Evolutionary conservation across 2,329 filamentous ascomycete genomes (phyloP).

Genomic region (Colletotrichum sp.): DNA sequence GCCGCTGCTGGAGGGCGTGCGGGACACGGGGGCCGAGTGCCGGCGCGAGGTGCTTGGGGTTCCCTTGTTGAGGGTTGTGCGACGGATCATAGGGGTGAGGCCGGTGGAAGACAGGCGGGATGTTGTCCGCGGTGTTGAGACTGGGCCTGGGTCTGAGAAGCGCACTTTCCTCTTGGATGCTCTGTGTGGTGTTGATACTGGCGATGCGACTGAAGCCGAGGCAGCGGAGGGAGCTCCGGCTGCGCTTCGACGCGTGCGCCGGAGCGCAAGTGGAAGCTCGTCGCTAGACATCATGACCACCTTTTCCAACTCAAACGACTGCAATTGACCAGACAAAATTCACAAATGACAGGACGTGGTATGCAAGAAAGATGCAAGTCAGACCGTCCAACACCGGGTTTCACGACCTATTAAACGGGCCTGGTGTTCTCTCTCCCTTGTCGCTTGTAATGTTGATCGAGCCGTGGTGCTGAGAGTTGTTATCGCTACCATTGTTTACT

Average conservation of each 20-base stretch:
- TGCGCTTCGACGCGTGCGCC: slow-evolving; percentile 54
- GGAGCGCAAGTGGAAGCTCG: slow-evolving; percentile 59
- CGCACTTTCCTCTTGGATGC: slow-evolving; percentile 54
- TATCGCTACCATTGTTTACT: slow-evolving; percentile 46
- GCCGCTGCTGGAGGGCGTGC: slow-evolving; percentile 22
- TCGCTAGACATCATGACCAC: slow-evolving; percentile 37
- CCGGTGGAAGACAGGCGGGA: slow-evolving; percentile 46
- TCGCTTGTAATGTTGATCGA: not conserved
- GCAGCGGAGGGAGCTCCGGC: not conserved
- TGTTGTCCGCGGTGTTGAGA: slow-evolving; percentile 26
- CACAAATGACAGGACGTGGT: not conserved
- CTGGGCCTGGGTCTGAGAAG: slow-evolving; percentile 62
- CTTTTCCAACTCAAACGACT: not conserved
- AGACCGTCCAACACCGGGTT: not conserved
- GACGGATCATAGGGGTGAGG: slow-evolving; percentile 62
- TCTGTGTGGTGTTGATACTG: slow-evolving; percentile 24
- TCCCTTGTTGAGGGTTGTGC: slow-evolving; percentile 46
- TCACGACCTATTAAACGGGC: not conserved
- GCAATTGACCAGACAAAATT: not conserved
- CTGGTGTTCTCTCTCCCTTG: not conserved
- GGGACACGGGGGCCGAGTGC: slow-evolving; percentile 45
- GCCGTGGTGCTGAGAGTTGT: slow-evolving; percentile 8
- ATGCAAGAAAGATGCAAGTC: not conserved
- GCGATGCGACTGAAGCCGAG: not conserved
- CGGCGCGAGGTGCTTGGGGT: slow-evolving; percentile 44